Base-by-base conservation (phyloP, 345 rosid genomes). In the Pelargonium nanum region DNA sequence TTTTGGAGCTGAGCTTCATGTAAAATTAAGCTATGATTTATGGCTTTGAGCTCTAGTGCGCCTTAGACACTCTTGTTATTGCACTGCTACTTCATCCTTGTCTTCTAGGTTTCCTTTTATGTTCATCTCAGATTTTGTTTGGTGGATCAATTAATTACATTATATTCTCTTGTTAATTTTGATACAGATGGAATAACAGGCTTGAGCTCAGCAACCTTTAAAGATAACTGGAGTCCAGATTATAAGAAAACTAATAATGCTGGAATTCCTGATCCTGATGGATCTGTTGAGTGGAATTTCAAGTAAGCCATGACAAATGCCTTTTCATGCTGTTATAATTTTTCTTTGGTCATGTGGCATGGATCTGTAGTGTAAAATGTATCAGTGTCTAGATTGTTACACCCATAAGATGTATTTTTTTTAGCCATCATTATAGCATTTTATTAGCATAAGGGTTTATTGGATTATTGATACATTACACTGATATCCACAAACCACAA, bases 151-250 rank as follows among this genome's bases (percentile, higher is more conserved):
- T 69, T 67, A 64, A 56, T n/a, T 57, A 22, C 34, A 28, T 45
- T 56, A 64, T 22, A 24, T 32, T 53, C 45, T 40, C 13, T 21
- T 52, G 12, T 70, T 58, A n/a, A n/a, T 58, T 40, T 66, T 68
- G 58, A 56, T 68, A 40, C 92, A 88, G 99, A 68, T 76, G 99
- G 97, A 71, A 67, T 94, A 30, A 89, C 99, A 1, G 93, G 97
- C 61, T 80, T 94, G 84, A 81, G 93, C 53, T 67, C 78, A 70
- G 68, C 73, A 71, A 90, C 95, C 73, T 83, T 94, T 65, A 86
- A 78, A 82, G 86, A 94, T 61, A 90, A 94, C 74, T 90, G 99
- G 99, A 65, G 85, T 69, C 73, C 99, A 51, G 91, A 83, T 61
- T 94, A 94, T 77, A 87, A 86, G 74, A 78, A 79, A 56, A 94